These are phyloP conservation scores for Ailanthus altissimus DNA, from an alignment of 345 rosid species.

Conservation along the genomic window DNA sequence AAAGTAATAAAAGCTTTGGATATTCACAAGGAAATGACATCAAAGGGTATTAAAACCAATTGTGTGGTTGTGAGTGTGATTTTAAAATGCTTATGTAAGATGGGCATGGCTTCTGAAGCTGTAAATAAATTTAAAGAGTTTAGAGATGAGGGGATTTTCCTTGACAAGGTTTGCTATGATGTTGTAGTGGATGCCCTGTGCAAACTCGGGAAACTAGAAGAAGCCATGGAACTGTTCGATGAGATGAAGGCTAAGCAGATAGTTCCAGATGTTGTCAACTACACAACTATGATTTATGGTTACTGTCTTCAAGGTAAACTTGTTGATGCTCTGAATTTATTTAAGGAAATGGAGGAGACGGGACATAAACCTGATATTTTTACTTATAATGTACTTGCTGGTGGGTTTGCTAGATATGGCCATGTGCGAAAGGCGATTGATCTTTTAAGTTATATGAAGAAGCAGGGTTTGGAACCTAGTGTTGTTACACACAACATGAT, in stretches of 20 bases:
- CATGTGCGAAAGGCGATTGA: constrained; percentile 29
- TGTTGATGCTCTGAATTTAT: constrained; percentile 46
- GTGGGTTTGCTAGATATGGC: constrained; percentile 59
- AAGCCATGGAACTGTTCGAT: constrained; percentile 44
- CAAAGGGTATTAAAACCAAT: constrained; percentile 54
- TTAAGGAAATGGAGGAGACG: constrained; percentile 50
- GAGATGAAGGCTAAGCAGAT: constrained; percentile 59
- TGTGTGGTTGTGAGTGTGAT: constrained; percentile 52
- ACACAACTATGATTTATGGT: constrained; percentile 71
- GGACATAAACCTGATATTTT: constrained; percentile 56
- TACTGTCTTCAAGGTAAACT: constrained; percentile 52
- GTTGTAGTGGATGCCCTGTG: constrained; percentile 54
- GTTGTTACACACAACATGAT: constrained; percentile 51
- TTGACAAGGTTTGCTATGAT: constrained; percentile 64
- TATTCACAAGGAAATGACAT: constrained; percentile 46
- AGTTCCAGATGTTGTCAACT: constrained; percentile 58
- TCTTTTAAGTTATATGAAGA: constrained; percentile 41
- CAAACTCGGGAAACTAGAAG: constrained; percentile 61
- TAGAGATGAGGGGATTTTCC: constrained; percentile 40
- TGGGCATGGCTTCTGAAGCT: constrained; percentile 43
- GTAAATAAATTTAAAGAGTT: constrained; percentile 40
- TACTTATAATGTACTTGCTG: constrained; percentile 52
- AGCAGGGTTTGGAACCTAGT: constrained; percentile 49
- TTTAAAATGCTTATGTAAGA: constrained; percentile 57
- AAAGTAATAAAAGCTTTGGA: constrained; percentile 48